Conservation (phyloP, 2,329 filamentous ascomycete genomes). For the Nannizzia gypsea region DNA sequence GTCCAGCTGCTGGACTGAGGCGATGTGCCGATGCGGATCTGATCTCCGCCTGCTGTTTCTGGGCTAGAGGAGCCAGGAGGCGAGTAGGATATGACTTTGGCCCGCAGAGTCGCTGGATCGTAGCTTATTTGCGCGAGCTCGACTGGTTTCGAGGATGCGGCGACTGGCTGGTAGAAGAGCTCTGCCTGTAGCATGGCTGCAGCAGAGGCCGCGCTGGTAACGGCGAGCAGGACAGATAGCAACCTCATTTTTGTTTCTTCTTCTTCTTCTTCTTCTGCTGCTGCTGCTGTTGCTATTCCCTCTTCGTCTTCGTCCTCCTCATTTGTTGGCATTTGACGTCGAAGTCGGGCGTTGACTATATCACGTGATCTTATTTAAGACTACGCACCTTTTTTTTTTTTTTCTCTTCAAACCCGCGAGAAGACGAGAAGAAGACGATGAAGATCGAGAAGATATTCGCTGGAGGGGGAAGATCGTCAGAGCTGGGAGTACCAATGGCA, state of each 20-base stretch:
- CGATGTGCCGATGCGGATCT: slow-evolving; percentile 44
- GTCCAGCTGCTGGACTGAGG: slow-evolving; percentile 31
- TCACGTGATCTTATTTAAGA: background rate
- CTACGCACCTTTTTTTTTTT: too few species aligned
- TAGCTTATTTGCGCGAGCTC: slow-evolving; percentile 33
- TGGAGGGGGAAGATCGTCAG: background rate
- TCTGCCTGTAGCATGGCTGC: slow-evolving; percentile 18
- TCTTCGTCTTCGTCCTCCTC: background rate
- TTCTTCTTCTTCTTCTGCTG: background rate
- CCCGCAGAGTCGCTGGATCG: slow-evolving; percentile 26
- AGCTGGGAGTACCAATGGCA: background rate
- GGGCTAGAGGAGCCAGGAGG: slow-evolving; percentile 19
- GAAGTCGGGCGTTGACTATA: background rate
- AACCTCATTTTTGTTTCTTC: slow-evolving; percentile 12
- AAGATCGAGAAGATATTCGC: background rate
- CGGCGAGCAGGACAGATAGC: slow-evolving; percentile 14
- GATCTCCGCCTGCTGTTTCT: slow-evolving; percentile 28
- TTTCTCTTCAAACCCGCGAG: too few species aligned
- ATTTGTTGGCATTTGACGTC: background rate
- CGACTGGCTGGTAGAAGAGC: slow-evolving; percentile 30
- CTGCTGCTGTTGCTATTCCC: background rate
- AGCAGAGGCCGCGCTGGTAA: slow-evolving; percentile 13
- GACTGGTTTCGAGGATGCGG: slow-evolving; percentile 22
- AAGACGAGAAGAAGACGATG: background rate
- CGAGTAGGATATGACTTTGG: slow-evolving; percentile 29